Conservation (phyloP, 2,329 filamentous ascomycete species). For the Verticillium klebahnii region DNA sequence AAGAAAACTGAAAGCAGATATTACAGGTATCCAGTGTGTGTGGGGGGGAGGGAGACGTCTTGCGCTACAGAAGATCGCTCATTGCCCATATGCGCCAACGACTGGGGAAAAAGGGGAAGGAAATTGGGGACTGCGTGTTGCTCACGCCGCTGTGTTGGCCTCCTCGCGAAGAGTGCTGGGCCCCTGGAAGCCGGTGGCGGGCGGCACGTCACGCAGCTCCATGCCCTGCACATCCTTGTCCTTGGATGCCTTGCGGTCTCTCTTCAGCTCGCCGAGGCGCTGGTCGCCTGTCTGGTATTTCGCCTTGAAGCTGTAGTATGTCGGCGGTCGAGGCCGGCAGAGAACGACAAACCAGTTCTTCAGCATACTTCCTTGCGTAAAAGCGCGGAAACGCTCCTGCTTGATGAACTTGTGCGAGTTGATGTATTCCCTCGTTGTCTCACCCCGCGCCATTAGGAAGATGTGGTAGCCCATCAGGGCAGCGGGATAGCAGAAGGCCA, state of each 20-base stretch:
- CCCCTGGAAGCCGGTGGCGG: conserved; percentile 47
- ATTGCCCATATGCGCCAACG: conserved; percentile 4
- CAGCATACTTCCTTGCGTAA: conserved; percentile 69
- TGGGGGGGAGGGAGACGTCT: neutral
- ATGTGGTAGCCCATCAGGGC: conserved; percentile 85
- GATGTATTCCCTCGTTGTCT: conserved; percentile 94
- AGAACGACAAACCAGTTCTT: conserved; percentile 81
- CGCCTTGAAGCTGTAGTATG: conserved; percentile 83
- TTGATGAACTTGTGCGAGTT: conserved; percentile 94
- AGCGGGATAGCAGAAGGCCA: conserved; percentile 75
- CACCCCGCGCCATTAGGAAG: conserved; percentile 83
- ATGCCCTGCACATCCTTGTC: conserved; percentile 49
- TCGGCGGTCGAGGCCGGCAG: conserved; percentile 77
- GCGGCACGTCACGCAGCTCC: conserved; percentile 67
- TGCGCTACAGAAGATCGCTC: conserved; percentile 8
- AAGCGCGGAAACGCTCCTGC: conserved; percentile 86
- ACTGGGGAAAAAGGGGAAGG: neutral
- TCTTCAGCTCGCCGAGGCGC: conserved; percentile 57
- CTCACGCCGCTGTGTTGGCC: neutral
- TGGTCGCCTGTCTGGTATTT: conserved; percentile 77
- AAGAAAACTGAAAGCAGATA: conserved; percentile 12
- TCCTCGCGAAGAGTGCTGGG: conserved; percentile 40
- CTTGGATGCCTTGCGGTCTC: conserved; percentile 39
- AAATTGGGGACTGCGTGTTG: neutral
- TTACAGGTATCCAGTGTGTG: conserved; percentile 12